Conservation (phyloP, 1,139 yeast genomes). For the Debaryomyces nepalensis region DNA sequence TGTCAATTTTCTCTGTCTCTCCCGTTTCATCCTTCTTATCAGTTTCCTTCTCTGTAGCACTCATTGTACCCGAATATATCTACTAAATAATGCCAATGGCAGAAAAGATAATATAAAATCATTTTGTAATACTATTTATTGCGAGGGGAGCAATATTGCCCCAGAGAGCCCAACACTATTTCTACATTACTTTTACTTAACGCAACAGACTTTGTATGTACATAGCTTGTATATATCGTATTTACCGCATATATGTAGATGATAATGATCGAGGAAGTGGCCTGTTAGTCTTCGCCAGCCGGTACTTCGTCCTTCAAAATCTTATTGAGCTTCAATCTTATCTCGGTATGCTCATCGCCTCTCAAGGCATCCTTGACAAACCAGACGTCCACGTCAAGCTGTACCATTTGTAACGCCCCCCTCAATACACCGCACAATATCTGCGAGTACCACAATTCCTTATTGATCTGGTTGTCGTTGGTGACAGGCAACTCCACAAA, state of each 20-base stretch:
- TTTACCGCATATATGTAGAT: conserved; percentile 13
- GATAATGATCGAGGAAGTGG: background rate
- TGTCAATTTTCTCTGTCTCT: background rate
- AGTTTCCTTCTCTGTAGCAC: background rate
- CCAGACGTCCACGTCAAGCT: conserved; percentile 82
- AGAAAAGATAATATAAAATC: too few relatives aligned
- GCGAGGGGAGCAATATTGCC: conserved; percentile 5
- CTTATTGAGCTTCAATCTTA: conserved; percentile 70
- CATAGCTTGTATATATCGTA: background rate
- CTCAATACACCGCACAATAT: conserved; percentile 86
- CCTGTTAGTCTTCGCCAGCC: conserved; percentile 81
- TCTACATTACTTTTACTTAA: background rate
- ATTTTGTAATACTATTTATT: background rate
- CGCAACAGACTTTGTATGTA: background rate
- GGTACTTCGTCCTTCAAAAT: conserved; percentile 93
- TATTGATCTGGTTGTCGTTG: conserved; percentile 63
- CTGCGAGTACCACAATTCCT: conserved; percentile 91
- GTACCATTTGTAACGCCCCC: conserved; percentile 96
- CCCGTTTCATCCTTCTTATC: background rate
- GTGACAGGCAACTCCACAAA: conserved; percentile 87
- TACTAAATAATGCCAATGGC: background rate
- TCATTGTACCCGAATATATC: conserved; percentile 1
- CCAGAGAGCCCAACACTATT: background rate
- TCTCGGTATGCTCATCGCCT: conserved; percentile 84
- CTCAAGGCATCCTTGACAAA: conserved; percentile 81